Base-by-base conservation (phyloP, 2,329 filamentous ascomycete species). In the Ophiocordyceps sinensis region DNA sequence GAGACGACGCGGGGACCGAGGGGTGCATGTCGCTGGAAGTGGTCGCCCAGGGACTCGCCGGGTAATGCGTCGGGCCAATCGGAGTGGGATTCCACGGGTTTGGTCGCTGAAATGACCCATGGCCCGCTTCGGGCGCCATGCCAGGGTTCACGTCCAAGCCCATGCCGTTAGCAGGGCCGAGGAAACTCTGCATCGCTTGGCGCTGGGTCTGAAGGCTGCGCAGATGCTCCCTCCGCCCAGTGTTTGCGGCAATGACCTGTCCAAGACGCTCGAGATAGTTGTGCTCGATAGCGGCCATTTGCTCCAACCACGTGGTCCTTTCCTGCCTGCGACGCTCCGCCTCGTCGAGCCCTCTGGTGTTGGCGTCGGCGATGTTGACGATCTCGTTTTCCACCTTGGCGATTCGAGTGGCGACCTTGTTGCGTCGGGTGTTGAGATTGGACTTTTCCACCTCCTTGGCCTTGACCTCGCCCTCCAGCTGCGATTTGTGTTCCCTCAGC, bases 311-410 rank as follows among this genome's bases (percentile, higher is more conserved):
- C 2, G 57, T 56, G 17, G 58, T 58, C 4, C 67, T 67, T 42
- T 72, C 68, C 50, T 75, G 71, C 11, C 66, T 66, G 32, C 70
- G 67, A 10, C 73, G 70, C 49, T 77, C 76, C 41, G 75, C 79
- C 54, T 79, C 77, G 46, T 78, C 71, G 17, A 79, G 65, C 1
- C 76, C 77, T 38, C 77, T 71, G 39, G 68, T 70, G 55, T 83
- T 83, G 49, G 81, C 81, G 49, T 81, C 76, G 21, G 72, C 70
- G 50, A 87, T 78, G 50, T 78, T 77, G 42, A 78, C 76, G 49
- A 82, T 71, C 58, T 87, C 82, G 48, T 75, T 78, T 48, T 82
- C 77, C 21, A 85, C 75, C 63, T 85, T 85, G 53, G 71, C 70
- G 50, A 84, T 80, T 39, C 83, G 78, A 23, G 74, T 70, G 42